Conservation (phyloP, 2,329 filamentous ascomycete species). For the Dactylonectria macrodidyma region DNA sequence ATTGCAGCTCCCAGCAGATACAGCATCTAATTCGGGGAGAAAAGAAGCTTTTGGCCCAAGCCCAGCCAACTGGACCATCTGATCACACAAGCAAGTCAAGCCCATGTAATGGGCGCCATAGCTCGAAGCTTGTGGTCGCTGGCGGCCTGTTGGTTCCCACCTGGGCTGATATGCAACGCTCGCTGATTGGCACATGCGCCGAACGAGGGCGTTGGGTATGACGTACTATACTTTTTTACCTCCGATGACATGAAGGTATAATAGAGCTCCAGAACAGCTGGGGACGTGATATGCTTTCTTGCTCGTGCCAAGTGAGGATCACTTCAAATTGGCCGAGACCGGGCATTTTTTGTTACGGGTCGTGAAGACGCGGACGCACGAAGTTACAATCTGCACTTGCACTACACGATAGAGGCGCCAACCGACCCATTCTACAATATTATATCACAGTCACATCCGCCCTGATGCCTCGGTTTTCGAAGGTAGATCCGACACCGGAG, state of each 20-base stretch:
- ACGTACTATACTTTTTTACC: constrained; percentile 46
- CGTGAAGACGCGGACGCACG: too few relatives aligned
- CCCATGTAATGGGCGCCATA: constrained; percentile 20
- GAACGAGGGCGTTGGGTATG: constrained; percentile 39
- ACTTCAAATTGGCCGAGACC: neutral
- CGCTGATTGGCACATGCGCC: constrained; percentile 36
- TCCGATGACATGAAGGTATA: constrained; percentile 21
- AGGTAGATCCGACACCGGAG: constrained; percentile 41
- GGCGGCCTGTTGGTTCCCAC: constrained; percentile 32
- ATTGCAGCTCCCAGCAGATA: neutral
- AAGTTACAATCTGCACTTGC: neutral
- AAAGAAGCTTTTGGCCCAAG: constrained; percentile 1
- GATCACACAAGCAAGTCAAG: constrained; percentile 28
- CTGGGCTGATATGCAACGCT: constrained; percentile 1
- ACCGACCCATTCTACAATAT: neutral
- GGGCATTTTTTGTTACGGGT: neutral
- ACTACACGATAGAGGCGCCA: neutral
- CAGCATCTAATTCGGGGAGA: constrained; percentile 1
- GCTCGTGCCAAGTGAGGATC: constrained; percentile 12
- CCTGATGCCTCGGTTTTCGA: constrained; percentile 53
- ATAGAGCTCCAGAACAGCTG: constrained; percentile 11
- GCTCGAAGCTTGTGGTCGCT: constrained; percentile 38
- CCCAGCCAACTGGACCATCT: constrained; percentile 11
- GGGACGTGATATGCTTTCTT: neutral
- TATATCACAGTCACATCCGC: neutral